Evolutionary conservation across 1,139 yeast genomes (phyloP).

Genomic region (Taphrina confusa): DNA sequence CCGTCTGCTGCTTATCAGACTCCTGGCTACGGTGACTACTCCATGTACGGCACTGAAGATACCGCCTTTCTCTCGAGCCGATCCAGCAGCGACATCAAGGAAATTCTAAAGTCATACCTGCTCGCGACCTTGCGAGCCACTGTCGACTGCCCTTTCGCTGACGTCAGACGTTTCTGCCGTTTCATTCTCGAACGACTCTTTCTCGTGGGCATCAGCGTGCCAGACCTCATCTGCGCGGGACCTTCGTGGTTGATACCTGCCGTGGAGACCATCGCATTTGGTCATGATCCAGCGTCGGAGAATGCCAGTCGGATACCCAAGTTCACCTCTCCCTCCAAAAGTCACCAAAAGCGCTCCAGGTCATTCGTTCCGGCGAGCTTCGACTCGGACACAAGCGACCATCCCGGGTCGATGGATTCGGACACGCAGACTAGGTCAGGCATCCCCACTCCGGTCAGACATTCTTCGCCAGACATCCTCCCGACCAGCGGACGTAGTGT

Average conservation of each 20-base stretch:
- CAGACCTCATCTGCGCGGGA: conserved; percentile 23
- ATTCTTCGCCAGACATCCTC: background rate
- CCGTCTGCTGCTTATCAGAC: background rate
- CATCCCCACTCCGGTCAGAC: background rate
- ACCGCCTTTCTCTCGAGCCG: conserved; percentile 1
- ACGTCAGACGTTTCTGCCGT: conserved; percentile 30
- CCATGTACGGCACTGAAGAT: conserved; percentile 27
- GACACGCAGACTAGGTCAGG: background rate
- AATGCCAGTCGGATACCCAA: background rate
- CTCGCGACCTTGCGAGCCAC: conserved; percentile 32
- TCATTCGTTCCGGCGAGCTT: conserved; percentile 14
- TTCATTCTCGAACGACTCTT: conserved; percentile 27
- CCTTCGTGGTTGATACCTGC: conserved; percentile 34
- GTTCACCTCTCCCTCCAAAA: background rate
- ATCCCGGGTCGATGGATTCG: background rate
- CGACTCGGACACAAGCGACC: conserved; percentile 17
- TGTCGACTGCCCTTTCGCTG: conserved; percentile 35
- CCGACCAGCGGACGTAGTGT: conserved; percentile 1
- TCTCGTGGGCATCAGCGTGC: conserved; percentile 23
- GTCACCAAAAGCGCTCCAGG: background rate
- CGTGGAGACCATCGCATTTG: conserved; percentile 27
- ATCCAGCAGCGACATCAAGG: conserved; percentile 7
- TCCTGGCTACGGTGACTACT: conserved; percentile 23
- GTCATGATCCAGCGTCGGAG: conserved; percentile 20
- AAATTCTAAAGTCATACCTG: conserved; percentile 25